Evolutionary conservation across 305 asterid genomes (phyloP), one percentile per base, ranked within the genome.

Genomic region (Fraxinus albicans): DNA sequence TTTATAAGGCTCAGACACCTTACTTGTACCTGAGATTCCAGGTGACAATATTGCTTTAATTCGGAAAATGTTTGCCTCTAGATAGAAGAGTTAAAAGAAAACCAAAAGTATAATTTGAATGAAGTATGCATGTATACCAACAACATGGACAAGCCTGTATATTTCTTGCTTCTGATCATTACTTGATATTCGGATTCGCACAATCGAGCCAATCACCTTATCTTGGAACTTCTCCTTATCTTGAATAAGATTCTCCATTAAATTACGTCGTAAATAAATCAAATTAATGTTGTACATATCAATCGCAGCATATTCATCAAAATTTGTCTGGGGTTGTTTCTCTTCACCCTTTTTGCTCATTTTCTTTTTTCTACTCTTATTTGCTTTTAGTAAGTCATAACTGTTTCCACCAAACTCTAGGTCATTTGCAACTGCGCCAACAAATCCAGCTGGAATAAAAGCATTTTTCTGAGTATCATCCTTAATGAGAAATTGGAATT

Each of bases 141-240:
- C 93, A 85, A 97, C 99, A 90, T 93, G 96, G 83, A 97, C 99
- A 82, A 97, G 96, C 92, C 99, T 90, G 90, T 88, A 88, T 85
- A 95, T 87, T 77, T 97, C 97, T 85, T 90, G 94, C 89, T 91
- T 92, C 92, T 89, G 98, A 87, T 93, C 98, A 84, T 82, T 86
- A 85, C 90, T 86, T 72, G 96, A 88, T 87, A 95, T 87, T 84
- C 88, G 90, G 83, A 97, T 97, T 85, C 99, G 91, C 80, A 95
- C 99, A 85, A 95, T 84, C 19, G 98, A 90, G 65, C 98, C 98
- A 83, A 90, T 76, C 74, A 92, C 98, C 88, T 90, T 92, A 78
- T 82, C 89, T 83, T 83, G 90, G 85, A 94, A 95, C 84, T 86
- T 89, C 80, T 89, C 94, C 85, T 33, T 88, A 82, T 92, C 96